A percentile compares a stretch with the other conserved stretches of the same genome.
These are phyloP conservation scores for Evernia prunastri DNA, from an alignment of 495 filamentous ascomycete genomes.

Conservation along the genomic window DNA sequence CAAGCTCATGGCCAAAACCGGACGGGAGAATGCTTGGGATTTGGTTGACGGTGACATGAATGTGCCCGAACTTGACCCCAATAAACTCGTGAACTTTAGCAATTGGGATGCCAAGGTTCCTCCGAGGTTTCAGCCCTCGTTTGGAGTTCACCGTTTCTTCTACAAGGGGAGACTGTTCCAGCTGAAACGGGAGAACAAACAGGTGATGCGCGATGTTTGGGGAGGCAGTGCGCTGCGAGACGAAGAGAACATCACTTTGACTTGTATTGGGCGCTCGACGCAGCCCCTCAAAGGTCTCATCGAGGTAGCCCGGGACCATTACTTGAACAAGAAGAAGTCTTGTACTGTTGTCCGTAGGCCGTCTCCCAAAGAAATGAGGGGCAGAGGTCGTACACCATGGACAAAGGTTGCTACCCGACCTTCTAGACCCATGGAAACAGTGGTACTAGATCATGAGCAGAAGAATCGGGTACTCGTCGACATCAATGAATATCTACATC, in stretches of 20 bases:
- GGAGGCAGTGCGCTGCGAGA: conserved; percentile 27
- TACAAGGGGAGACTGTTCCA: conserved; percentile 36
- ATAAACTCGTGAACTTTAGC: conserved; percentile 34
- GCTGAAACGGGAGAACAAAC: conserved; percentile 31
- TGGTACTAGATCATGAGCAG: conserved; percentile 68
- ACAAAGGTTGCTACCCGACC: conserved; percentile 59
- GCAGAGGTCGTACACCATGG: conserved; percentile 43
- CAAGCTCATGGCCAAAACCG: conserved; percentile 52
- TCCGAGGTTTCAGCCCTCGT: conserved; percentile 45
- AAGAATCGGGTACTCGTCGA: conserved; percentile 69
- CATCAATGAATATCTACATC: conserved; percentile 83
- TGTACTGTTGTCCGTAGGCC: conserved; percentile 29
- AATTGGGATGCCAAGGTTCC: conserved; percentile 42
- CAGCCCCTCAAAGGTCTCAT: conserved; percentile 59
- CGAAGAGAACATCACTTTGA: conserved; percentile 39
- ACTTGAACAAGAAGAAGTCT: conserved; percentile 29
- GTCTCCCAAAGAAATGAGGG: conserved; percentile 24
- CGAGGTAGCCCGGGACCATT: conserved; percentile 47
- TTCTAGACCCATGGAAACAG: conserved; percentile 72
- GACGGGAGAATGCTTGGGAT: conserved; percentile 46
- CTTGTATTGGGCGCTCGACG: conserved; percentile 44
- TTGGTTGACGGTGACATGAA: conserved; percentile 37
- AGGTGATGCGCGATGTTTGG: conserved; percentile 25
- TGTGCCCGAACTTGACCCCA: conserved; percentile 25
- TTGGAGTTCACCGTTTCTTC: conserved; percentile 39